phyloP scores from a whole-genome alignment of 1,284 basidiomycete genomes.

The Porogramme epimiltina region DNA sequence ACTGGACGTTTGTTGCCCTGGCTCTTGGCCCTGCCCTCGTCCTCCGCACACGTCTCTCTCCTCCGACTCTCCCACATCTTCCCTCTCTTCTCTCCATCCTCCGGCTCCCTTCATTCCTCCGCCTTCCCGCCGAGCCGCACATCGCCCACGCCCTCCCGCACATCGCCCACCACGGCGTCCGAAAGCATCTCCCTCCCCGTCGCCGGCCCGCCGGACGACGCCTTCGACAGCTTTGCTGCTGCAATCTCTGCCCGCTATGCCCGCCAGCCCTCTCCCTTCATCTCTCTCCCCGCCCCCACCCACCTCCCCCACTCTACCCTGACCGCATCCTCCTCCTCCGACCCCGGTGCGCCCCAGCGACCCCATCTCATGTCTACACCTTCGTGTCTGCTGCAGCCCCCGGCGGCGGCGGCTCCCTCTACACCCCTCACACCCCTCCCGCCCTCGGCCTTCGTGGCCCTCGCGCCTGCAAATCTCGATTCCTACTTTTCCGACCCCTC shows the following conservation, averaged over 20 bases:
- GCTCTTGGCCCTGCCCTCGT: no score
- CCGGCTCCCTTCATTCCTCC: neutral
- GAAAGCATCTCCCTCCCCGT: slow-evolving; percentile 1
- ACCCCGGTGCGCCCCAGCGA: neutral
- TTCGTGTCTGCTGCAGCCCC: slow-evolving; percentile 14
- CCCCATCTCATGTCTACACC: slow-evolving; percentile 6
- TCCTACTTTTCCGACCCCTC: slow-evolving; percentile 35
- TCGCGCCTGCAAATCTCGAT: slow-evolving; percentile 35
- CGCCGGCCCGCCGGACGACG: slow-evolving; percentile 14
- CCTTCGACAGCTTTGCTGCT: slow-evolving; percentile 18
- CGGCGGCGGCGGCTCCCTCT: slow-evolving; percentile 15
- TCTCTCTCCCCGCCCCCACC: slow-evolving; percentile 13
- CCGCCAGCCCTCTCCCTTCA: slow-evolving; percentile 16
- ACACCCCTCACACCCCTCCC: slow-evolving; percentile 11
- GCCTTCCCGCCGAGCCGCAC: neutral
- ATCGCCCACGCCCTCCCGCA: neutral
- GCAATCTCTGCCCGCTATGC: slow-evolving; percentile 24
- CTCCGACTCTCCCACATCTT: slow-evolving; percentile 13
- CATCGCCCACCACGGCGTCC: slow-evolving; percentile 17
- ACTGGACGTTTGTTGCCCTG: slow-evolving; percentile 9
- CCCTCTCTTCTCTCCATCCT: slow-evolving; percentile 13
- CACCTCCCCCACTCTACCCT: neutral
- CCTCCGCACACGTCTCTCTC: no score
- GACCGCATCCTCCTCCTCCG: neutral
- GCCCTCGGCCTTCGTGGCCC: slow-evolving; percentile 32